A percentile compares a stretch with the other conserved stretches of the same genome.
Conservation (phyloP, 2,329 filamentous ascomycete species). For the Aspergillus floridensis region DNA sequence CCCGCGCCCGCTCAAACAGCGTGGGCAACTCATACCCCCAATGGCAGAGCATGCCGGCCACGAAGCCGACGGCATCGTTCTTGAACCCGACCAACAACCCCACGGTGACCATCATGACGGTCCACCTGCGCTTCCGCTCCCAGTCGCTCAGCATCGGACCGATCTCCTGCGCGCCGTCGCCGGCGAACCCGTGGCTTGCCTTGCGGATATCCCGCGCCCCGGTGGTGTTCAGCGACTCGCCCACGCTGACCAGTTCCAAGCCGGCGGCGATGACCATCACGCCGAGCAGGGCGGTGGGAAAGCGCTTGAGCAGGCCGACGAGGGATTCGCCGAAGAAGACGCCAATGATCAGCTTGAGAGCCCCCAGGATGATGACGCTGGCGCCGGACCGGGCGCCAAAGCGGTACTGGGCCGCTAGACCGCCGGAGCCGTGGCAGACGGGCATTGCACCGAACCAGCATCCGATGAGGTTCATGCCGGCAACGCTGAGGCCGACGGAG, state of each 20-base stretch:
- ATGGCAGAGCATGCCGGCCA: slow-evolving; percentile 77
- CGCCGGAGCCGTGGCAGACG: slow-evolving; percentile 88
- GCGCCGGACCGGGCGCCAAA: slow-evolving; percentile 89
- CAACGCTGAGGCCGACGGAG: slow-evolving; percentile 75
- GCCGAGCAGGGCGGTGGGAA: slow-evolving; percentile 74
- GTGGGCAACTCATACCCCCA: slow-evolving; percentile 57
- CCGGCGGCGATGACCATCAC: slow-evolving; percentile 90
- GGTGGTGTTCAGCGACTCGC: slow-evolving; percentile 76
- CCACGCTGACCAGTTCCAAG: slow-evolving; percentile 80
- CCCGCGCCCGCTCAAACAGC: slow-evolving; percentile 24
- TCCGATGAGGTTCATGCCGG: slow-evolving; percentile 75
- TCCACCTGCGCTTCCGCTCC: slow-evolving; percentile 75
- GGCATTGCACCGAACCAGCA: slow-evolving; percentile 97
- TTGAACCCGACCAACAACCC: slow-evolving; percentile 79
- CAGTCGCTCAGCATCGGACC: slow-evolving; percentile 54
- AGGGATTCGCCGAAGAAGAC: slow-evolving; percentile 71
- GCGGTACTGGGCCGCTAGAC: slow-evolving; percentile 83
- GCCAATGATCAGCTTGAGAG: slow-evolving; percentile 72
- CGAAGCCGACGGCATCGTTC: slow-evolving; percentile 85
- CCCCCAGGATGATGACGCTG: slow-evolving; percentile 75
- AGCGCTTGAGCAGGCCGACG: slow-evolving; percentile 66
- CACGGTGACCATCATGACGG: slow-evolving; percentile 84
- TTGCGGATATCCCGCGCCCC: slow-evolving; percentile 59
- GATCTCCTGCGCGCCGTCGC: slow-evolving; percentile 26
- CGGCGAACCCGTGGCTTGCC: slow-evolving; percentile 22